Percentiles rank a stretch among this genome's conserved stretches.
phyloP scores from a whole-genome alignment of 805 yeast genomes.

The Torulaspora delbrueckii region DNA sequence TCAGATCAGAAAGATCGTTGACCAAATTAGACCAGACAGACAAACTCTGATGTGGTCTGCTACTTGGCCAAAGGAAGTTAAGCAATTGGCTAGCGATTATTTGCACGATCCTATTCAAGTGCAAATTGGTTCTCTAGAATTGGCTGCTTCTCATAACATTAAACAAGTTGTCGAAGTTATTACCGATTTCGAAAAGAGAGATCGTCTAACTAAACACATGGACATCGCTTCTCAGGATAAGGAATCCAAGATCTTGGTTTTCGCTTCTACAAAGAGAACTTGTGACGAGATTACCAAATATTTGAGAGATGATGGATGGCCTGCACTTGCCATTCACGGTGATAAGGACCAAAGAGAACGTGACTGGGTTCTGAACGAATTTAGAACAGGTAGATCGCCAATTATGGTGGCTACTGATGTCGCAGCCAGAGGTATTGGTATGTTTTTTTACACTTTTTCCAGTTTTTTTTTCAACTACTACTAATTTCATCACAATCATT shows the following conservation, averaged over 20 bases:
- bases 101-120: slow-evolving; percentile 92
- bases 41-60: slow-evolving; percentile 99
- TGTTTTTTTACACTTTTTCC: slow-evolving; percentile 40
- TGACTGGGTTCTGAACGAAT: slow-evolving; percentile 96
- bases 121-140: slow-evolving; percentile 90
- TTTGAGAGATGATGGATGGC: slow-evolving; percentile 96
- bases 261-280: slow-evolving; percentile 95
- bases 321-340: slow-evolving; percentile 97
- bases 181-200: slow-evolving; percentile 90
- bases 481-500: slow-evolving; percentile 7
- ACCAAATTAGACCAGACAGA: slow-evolving; percentile 98
- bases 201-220: slow-evolving; percentile 76
- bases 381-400: slow-evolving; percentile 87
- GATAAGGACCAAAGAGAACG: slow-evolving; percentile 97
- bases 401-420: slow-evolving; percentile 99
- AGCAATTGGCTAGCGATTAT: slow-evolving; percentile 86
- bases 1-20: slow-evolving; percentile 96
- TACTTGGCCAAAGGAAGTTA: slow-evolving; percentile 99
- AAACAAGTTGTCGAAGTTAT: slow-evolving; percentile 90
- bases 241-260: slow-evolving; percentile 75
- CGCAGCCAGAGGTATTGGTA: slow-evolving; percentile 99
- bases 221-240: slow-evolving; percentile 69
- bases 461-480: slow-evolving; percentile 14
- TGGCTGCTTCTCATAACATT: slow-evolving; percentile 94
- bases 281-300: slow-evolving; percentile 93